A percentile compares a stretch with the other conserved stretches of the same genome.
phyloP scores from a whole-genome alignment of 2,329 filamentous ascomycete genomes.

The Trichophyton mentagrophytes region DNA sequence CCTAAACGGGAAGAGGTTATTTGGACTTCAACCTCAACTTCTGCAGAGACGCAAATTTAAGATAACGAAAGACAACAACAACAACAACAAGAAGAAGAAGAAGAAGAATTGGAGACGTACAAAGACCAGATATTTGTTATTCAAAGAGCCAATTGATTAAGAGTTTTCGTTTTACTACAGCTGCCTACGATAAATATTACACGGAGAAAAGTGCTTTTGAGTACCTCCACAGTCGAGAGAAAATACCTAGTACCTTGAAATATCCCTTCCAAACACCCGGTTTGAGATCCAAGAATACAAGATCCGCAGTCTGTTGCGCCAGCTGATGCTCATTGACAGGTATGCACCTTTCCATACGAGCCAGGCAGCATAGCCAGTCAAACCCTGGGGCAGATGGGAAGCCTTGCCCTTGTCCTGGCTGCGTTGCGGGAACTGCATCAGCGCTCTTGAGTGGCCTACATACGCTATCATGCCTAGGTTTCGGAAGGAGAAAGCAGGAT shows the following conservation, averaged over 20 bases:
- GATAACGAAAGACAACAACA: too few species aligned
- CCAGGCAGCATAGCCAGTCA: slow-evolving; percentile 31
- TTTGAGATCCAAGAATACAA: slow-evolving; percentile 33
- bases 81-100: too few species aligned
- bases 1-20: neutral
- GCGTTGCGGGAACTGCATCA: slow-evolving; percentile 39
- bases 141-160: too few species aligned
- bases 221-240: neutral
- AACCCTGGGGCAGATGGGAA: slow-evolving; percentile 23
- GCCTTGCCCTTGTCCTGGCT: slow-evolving; percentile 10
- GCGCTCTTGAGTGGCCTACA: slow-evolving; percentile 44
- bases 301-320: slow-evolving; percentile 33
- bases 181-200: neutral
- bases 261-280: slow-evolving; percentile 32
- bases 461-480: slow-evolving; percentile 49
- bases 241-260: slow-evolving; percentile 28
- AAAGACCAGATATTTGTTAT: too few species aligned
- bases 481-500: slow-evolving; percentile 40
- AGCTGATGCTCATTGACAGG: slow-evolving; percentile 36
- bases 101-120: neutral
- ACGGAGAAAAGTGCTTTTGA: neutral
- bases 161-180: too few species aligned
- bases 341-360: slow-evolving; percentile 36
- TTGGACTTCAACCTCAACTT: neutral
- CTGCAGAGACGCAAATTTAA: neutral